Evolutionary conservation across 495 filamentous ascomycete species (phyloP).

Genomic region (Bombardia bombarda): DNA sequence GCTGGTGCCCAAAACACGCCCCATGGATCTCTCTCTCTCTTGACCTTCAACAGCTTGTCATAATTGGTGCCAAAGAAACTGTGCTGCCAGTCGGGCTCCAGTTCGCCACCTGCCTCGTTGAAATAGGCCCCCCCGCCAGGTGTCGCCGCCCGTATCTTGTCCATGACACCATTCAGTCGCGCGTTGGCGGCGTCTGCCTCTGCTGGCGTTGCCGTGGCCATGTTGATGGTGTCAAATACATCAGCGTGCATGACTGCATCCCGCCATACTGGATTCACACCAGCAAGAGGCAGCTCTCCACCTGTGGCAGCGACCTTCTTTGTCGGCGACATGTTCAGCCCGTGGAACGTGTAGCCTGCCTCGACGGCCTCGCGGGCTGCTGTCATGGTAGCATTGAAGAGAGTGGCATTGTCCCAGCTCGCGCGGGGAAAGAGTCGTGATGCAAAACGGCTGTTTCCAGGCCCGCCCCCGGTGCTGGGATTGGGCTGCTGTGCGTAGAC

Average conservation of each 20-base stretch:
- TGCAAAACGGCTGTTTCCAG: constrained; percentile 25
- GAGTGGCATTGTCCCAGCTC: constrained; percentile 25
- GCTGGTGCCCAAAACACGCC: constrained; percentile 47
- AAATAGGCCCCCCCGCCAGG: constrained; percentile 34
- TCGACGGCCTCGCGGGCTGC: constrained; percentile 32
- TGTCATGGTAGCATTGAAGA: constrained; percentile 33
- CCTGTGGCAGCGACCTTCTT: constrained; percentile 18
- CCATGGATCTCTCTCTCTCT: constrained; percentile 44
- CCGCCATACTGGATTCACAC: constrained; percentile 49
- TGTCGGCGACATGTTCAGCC: constrained; percentile 36
- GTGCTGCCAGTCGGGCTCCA: constrained; percentile 53
- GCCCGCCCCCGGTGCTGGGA: constrained; percentile 11
- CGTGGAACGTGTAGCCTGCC: constrained; percentile 33
- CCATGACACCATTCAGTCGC: constrained; percentile 18
- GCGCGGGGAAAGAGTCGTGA: constrained; percentile 43
- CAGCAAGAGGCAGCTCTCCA: constrained; percentile 21
- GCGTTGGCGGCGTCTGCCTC: constrained; percentile 14
- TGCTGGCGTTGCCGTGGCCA: constrained; percentile 14
- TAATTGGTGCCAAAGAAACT: constrained; percentile 50
- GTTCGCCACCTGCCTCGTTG: constrained; percentile 43
- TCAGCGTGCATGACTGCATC: constrained; percentile 47
- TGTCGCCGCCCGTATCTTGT: constrained; percentile 21
- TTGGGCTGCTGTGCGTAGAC: constrained; percentile 6
- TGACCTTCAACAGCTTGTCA: constrained; percentile 36
- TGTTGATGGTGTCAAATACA: constrained; percentile 19